Base-by-base conservation (phyloP, 371 early-diverging fungal genomes). In the Rhizopus arrhizus region DNA sequence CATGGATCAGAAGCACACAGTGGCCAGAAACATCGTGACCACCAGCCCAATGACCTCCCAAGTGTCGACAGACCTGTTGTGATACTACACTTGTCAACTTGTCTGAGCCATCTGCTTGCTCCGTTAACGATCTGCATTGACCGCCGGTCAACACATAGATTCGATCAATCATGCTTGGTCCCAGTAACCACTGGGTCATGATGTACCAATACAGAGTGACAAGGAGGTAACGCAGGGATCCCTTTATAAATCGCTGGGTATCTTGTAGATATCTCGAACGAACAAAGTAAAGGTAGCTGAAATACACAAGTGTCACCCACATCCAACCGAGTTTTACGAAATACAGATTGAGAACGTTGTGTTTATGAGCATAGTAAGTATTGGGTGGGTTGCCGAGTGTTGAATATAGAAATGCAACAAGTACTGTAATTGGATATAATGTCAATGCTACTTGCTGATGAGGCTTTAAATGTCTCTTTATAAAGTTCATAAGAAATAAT, bases 21-120 rank as follows among this genome's bases (percentile, higher is more conserved):
- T 96, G 97, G 4, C 97, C 97, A 0, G 91, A 91, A 12, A 94
- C 78, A 73, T 95, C 94, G 57, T 90, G 81, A 9, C 93, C 93
- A 36, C 88, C 89, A 11, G 59, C 31, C 93, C 94, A 94, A 12
- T 57, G 56, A 11, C 93, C 94, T 7, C 92, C 92, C 13, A 78
- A 63, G 4, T 61, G 47, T 32, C 84, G 72, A 69, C 95, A 94
- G 4, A 64, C 61, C 4, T 65, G 60, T 40, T 75, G 78, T 28
- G 69, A 57, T 38, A 71, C 63, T 3, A 77, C 64, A 47, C 51
- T 34, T 29, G 62, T 58, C 0, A 63, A 22, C 13, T 53, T 28
- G 3, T 35, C 55, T 42, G 63, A 43, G 9, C 31, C 4, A 34
- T 54, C 33, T 2, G 43, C 48, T 28, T 68, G 57, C 43, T 68